Base-by-base conservation (phyloP, 1,284 basidiomycete species). In the Cutaneotrichosporon cavernicola region DNA sequence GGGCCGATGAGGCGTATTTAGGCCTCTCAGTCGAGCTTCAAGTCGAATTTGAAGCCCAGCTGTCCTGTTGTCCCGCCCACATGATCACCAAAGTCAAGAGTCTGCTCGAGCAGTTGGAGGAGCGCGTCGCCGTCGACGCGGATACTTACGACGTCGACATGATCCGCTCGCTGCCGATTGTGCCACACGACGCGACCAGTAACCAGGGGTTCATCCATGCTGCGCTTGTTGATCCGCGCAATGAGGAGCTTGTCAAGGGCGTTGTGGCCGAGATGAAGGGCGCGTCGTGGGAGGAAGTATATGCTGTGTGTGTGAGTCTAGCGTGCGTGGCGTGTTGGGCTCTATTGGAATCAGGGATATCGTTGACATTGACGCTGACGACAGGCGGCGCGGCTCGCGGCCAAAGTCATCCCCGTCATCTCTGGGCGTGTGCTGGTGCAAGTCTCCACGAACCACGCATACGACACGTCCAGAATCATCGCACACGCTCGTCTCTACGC, bases 101-200 rank as follows among this genome's bases (percentile, higher is more conserved):
- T 22, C 67, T 76, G 2, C 69, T 76, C 26, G 74, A 74, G 65
- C 74, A 74, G 68, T 71, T 74, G 47, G 71, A 74, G 58, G 65
- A 65, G 16, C 58, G 64, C 14, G 70, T 71, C 60, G 56, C 59
- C 10, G 70, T 76, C 59, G 75, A 75, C 56, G 71, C 70, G 56
- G 75, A 76, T 61, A 70, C 69, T 8, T 70, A 70, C 65, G 72
- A 75, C 56, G 65, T 67, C 22, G 67, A 67, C 21, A 65, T 73
- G 56, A 69, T 69, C 60, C 64, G 65, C 50, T 49, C 68, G 6
- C 61, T 76, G 2, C 73, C 74, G 8, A 65, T 76, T 61, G 70
- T 58, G 34, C 66, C 72, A 10, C 72, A 73, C 57, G 74, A 75
- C 63, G 70, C 72, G 68, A 76, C 75, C 8, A 71, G 69, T 51